Base-by-base conservation (phyloP, 1,284 basidiomycete genomes). In the Trametes hirsuta region DNA sequence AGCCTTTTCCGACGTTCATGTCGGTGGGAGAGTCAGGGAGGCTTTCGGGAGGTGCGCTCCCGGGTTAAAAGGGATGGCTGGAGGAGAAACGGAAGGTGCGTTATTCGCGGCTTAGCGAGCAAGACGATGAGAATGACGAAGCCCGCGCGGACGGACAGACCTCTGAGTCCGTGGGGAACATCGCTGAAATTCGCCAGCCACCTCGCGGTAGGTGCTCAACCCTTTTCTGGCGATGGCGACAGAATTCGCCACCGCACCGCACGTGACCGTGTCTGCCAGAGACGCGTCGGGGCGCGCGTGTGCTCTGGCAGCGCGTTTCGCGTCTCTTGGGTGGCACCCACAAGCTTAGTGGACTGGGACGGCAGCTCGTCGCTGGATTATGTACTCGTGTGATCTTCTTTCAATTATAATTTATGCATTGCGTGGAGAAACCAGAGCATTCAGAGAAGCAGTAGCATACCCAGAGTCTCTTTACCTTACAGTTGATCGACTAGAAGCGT, bases 201-300 rank as follows among this genome's bases (percentile, higher is more conserved):
- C 48, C 15, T 39, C 35, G 30, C 50, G 30, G 46, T 47, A 24
- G 53, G 36, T 30, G 53, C 21, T 47, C 25, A 59, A 53, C 53
- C 46, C 54, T 22, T 47, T 45, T 47, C 55, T 25, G 47, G 45
- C 61, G 66, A 71, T 71, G 62, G 68, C 70, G 70, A 68, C 67
- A 71, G 59, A 65, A 69, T 71, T 67, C 62, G 64, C 63, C 54
- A 64, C 60, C 53, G 14, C 45, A 34, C n/a, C 8, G 9, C 64
- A 66, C 66, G 67, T 69, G 66, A 64, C 52, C 62, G 62, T 42
- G 61, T 61, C 24, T 24, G n/a, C 41, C 18, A 36, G 18, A 36
- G 35, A 14, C 48, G n/a, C 44, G 45, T 35, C 57, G 37, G 44
- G 41, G 22, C 61, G 24, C 35, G 40, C 8, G 18, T 18, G 18